Percentiles rank a stretch among this genome's conserved stretches.
Evolutionary conservation across 129 eudicot species (phyloP).

Genomic region (Arctium lappa): DNA sequence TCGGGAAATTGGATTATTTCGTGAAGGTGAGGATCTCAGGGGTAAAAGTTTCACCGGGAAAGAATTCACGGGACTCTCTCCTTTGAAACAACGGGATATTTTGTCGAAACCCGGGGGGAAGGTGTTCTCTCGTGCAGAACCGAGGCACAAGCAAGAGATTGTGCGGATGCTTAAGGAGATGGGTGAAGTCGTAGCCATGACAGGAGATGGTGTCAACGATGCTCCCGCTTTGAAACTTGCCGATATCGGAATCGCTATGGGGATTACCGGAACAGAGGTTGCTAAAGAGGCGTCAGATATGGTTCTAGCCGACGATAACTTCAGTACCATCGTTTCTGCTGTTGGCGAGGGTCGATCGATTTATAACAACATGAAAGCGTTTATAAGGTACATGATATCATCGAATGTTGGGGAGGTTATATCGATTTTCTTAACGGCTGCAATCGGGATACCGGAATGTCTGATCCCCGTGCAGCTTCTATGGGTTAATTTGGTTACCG

Average conservation of each 20-base stretch:
- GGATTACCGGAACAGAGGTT: constrained; percentile 94
- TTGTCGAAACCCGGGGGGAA: constrained; percentile 62
- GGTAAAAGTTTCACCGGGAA: constrained; percentile 72
- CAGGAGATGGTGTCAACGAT: constrained; percentile 95
- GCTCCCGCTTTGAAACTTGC: constrained; percentile 96
- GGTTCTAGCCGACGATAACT: constrained; percentile 91
- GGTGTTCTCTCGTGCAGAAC: constrained; percentile 91
- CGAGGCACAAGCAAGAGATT: constrained; percentile 86
- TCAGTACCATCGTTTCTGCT: constrained; percentile 84
- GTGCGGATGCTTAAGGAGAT: constrained; percentile 79
- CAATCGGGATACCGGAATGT: constrained; percentile 86
- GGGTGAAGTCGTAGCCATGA: constrained; percentile 88
- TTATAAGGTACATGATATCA: constrained; percentile 93
- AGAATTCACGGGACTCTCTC: constrained; percentile 62
- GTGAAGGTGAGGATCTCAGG: constrained; percentile 45
- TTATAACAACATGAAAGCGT: constrained; percentile 88
- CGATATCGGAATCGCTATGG: constrained; percentile 88
- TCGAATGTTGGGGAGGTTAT: constrained; percentile 88
- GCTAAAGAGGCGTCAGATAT: constrained; percentile 96
- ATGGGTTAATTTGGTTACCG: constrained; percentile 88
- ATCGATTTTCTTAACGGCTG: constrained; percentile 80
- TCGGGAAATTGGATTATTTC: constrained; percentile 54
- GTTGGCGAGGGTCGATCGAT: constrained; percentile 86
- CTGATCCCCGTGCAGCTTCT: constrained; percentile 87
- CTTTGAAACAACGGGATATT: constrained; percentile 44